Conservation (phyloP, 2,329 filamentous ascomycete genomes). For the Colletotrichum salicis region DNA sequence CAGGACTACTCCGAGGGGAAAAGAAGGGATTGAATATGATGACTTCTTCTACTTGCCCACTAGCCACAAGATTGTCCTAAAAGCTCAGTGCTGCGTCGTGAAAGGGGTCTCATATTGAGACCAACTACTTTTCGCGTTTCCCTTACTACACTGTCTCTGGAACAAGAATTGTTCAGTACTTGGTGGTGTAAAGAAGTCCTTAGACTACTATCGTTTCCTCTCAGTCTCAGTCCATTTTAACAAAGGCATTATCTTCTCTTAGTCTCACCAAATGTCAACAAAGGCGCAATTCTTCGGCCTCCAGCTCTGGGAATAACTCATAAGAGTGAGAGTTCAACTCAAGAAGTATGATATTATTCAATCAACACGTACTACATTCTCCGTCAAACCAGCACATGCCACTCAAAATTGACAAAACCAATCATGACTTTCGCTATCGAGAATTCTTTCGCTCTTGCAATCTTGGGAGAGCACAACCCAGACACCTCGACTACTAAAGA, state of each 20-base stretch:
- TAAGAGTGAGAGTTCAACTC: too few species aligned
- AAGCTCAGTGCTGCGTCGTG: too few species aligned
- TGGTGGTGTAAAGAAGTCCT: not conserved
- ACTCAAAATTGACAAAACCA: not conserved
- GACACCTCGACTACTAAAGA: not conserved
- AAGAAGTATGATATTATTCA: too few species aligned
- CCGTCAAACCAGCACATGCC: not conserved
- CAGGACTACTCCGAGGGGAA: too few species aligned
- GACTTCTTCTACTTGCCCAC: too few species aligned
- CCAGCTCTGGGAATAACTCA: too few species aligned
- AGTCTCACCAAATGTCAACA: not conserved
- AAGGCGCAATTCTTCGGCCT: not conserved
- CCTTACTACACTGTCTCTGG: too few species aligned
- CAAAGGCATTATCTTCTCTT: not conserved
- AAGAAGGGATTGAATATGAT: too few species aligned
- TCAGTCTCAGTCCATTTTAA: not conserved
- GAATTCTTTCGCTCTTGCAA: not conserved
- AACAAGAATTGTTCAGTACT: too few species aligned
- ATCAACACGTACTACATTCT: not conserved
- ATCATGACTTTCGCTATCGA: not conserved
- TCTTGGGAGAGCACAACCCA: not conserved
- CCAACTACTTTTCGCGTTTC: too few species aligned
- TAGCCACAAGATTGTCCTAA: too few species aligned
- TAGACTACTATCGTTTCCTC: not conserved
- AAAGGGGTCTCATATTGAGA: too few species aligned